Conservation (phyloP, 805 yeast species). For the Metschnikowia lachancei region DNA sequence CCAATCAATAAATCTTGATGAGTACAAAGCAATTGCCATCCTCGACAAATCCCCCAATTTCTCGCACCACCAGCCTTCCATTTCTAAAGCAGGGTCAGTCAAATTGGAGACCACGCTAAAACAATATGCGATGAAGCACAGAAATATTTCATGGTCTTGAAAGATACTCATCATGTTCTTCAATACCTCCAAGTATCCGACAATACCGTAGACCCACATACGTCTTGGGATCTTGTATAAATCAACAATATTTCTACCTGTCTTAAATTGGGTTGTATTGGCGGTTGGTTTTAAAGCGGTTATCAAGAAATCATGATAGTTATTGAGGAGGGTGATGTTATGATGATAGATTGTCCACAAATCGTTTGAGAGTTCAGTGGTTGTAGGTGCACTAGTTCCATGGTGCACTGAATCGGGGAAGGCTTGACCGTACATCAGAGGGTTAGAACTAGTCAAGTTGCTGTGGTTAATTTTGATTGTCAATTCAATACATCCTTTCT, state of each 20-base stretch:
- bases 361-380: constrained; percentile 54
- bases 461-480: constrained; percentile 46
- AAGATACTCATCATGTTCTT: constrained; percentile 72
- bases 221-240: constrained; percentile 75
- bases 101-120: constrained; percentile 57
- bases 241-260: constrained; percentile 75
- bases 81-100: constrained; percentile 53
- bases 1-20: constrained; percentile 83
- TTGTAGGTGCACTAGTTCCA: constrained; percentile 26
- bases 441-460: constrained; percentile 36
- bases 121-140: constrained; percentile 70
- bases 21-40: constrained; percentile 83
- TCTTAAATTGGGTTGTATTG: constrained; percentile 51
- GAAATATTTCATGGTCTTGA: constrained; percentile 74
- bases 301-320: constrained; percentile 68
- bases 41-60: constrained; percentile 81
- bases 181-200: constrained; percentile 72
- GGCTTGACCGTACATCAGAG: constrained; percentile 21
- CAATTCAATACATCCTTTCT: constrained; percentile 62
- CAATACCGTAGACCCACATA: constrained; percentile 84
- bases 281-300: constrained; percentile 66
- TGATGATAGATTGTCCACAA: constrained; percentile 71
- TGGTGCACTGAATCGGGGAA: constrained; percentile 12
- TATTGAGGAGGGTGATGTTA: constrained; percentile 62
- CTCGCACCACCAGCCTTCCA: constrained; percentile 79